Percentiles rank a stretch among this genome's conserved stretches.
Conservation (phyloP, 2,329 filamentous ascomycete species). For the Coniochaeta sp. region DNA sequence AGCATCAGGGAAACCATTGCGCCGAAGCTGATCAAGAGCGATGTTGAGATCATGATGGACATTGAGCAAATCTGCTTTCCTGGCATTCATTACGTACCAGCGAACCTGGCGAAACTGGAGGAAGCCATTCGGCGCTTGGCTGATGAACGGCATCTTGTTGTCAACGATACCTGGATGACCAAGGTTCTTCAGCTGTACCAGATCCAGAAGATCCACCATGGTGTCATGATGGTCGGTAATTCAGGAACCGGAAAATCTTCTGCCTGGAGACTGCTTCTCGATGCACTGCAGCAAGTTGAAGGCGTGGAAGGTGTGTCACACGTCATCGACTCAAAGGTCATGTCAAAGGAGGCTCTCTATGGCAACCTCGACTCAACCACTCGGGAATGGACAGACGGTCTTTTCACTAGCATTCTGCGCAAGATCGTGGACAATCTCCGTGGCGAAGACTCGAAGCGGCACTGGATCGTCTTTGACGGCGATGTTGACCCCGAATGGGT, state of each 20-base stretch:
- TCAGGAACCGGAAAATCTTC: slow-evolving; percentile 97
- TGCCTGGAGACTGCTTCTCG: slow-evolving; percentile 86
- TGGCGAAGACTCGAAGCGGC: slow-evolving; percentile 91
- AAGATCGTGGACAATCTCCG: slow-evolving; percentile 99
- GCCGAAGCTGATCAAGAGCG: slow-evolving; percentile 87
- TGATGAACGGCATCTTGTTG: slow-evolving; percentile 75
- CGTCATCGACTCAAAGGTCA: slow-evolving; percentile 98
- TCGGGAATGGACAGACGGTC: slow-evolving; percentile 95
- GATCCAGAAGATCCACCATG: slow-evolving; percentile 95
- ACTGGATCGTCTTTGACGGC: slow-evolving; percentile 99
- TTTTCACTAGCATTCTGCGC: slow-evolving; percentile 94
- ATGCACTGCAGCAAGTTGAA: slow-evolving; percentile 86
- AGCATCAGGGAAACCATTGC: slow-evolving; percentile 98
- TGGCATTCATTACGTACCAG: slow-evolving; percentile 85
- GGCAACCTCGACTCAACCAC: slow-evolving; percentile 95
- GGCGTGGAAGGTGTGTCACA: slow-evolving; percentile 90
- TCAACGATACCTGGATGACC: slow-evolving; percentile 93
- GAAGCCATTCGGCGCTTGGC: slow-evolving; percentile 77
- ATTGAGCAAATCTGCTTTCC: slow-evolving; percentile 88
- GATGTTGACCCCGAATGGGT: slow-evolving; percentile 99
- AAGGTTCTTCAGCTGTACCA: slow-evolving; percentile 97
- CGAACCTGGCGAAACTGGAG: slow-evolving; percentile 72
- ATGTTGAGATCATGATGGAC: slow-evolving; percentile 78
- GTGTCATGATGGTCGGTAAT: slow-evolving; percentile 99
- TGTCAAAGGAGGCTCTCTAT: slow-evolving; percentile 98